Evolutionary conservation across 129 eudicot genomes (phyloP).

Genomic region (Flaveria sonorensis): DNA sequence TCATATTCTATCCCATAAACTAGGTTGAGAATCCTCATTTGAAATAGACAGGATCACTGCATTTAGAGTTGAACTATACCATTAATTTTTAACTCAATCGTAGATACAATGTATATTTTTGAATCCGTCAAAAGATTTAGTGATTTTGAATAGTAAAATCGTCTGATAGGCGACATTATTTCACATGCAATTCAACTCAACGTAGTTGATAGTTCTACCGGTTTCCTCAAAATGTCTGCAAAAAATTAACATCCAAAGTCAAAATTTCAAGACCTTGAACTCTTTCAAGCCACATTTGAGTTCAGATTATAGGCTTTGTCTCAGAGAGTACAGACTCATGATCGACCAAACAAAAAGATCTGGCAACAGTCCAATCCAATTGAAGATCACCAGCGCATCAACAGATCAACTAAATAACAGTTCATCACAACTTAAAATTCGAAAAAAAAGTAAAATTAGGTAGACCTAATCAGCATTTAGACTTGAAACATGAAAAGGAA

Average conservation of each 20-base stretch:
- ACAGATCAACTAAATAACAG: not conserved
- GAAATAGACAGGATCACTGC: constrained; percentile 11
- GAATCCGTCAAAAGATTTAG: not conserved
- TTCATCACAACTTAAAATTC: not conserved
- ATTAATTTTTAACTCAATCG: not conserved
- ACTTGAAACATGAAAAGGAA: too few relatives aligned
- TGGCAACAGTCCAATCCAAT: not conserved
- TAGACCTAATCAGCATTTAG: constrained; percentile 1
- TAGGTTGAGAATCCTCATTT: constrained; percentile 11
- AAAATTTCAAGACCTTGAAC: too few relatives aligned
- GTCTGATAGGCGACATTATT: not conserved
- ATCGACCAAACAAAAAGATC: constrained; percentile 6
- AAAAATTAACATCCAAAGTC: too few relatives aligned
- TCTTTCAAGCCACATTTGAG: constrained; percentile 12
- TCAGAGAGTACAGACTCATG: not conserved
- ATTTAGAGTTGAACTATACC: not conserved
- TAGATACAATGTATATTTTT: not conserved
- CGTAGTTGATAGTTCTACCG: too few relatives aligned
- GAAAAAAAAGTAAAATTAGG: not conserved
- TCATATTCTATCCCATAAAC: not conserved
- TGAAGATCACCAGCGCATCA: constrained; percentile 15
- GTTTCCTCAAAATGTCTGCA: too few relatives aligned
- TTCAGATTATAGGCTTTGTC: not conserved
- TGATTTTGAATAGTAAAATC: not conserved
- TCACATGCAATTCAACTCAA: too few relatives aligned